Base-by-base conservation (phyloP, 805 yeast species). In the Starmerella cellae region DNA sequence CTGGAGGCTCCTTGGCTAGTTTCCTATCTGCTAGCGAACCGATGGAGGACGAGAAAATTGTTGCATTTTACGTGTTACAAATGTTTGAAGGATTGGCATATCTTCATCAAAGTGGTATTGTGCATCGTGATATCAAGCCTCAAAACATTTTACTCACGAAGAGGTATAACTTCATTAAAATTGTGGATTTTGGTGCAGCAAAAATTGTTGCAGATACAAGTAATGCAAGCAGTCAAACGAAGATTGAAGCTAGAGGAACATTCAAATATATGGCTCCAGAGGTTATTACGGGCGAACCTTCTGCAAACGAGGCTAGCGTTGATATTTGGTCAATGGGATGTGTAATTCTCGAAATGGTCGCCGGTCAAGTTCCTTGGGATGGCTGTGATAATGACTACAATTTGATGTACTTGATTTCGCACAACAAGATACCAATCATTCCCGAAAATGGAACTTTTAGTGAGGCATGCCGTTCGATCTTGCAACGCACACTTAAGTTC, bases 251-350 rank as follows among this genome's bases (percentile, higher is more conserved):
- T 67, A 77, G 94, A 2, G 98, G 98, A 31, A 91, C 98, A 0
- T 97, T 97, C 14, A 91, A 88, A 96, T 91, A 91, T 63, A 88
- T 91, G 97, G 84, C 97, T 0, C 98, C 98, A 0, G 98, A 91
- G 56, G 82, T 83, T 0, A 83, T 91, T 45, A 82, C 91, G 1
- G 96, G 96, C 2, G 68, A 73, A 5, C 61, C 69, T 1, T 57
- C 70, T 1, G 53, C 53, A 11, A 48, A 42, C 24, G 47, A 46
- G n/a, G 73, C 69, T 49, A 87, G 87, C 2, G 75, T 77, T 3
- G 98, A 91, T 63, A 82, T 91, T 27, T 91, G 98, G 98, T 84
- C 98, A 0, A 66, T 88, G 33, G 98, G 98, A 3, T 91, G 98
- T 61, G 88, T 95, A 61, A 81, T 91, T 2, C 60, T 88, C 36